Base-by-base conservation (phyloP, 1,139 yeast species). In the Debaryomycetaceae sp. region DNA sequence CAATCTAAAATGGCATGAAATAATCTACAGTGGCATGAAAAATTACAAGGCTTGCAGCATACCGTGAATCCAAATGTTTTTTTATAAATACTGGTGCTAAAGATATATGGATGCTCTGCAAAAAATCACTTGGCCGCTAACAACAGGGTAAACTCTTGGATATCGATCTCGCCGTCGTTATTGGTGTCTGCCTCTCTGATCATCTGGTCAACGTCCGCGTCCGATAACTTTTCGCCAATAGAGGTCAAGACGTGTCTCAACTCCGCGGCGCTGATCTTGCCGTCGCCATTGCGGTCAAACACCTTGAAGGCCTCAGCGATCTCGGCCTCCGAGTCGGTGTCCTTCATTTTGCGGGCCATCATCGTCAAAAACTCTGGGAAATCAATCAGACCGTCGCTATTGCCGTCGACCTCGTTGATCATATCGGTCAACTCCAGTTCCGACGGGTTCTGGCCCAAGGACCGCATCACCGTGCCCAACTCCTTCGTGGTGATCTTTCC, bases 291-390 rank as follows among this genome's bases (percentile, higher is more conserved):
- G 52, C 85, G 68, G 58, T 76, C 83, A 51, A 86, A 85, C 27
- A 90, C 98, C 60, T 87, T 87, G 68, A 90, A 90, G 12, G 98
- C 98, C 61, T 90, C 98, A 40, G 92, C 75, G 44, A 90, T 78
- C 57, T 90, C 98, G 43, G 93, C 97, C 57, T 90, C 97, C 21
- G 92, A 78, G 55, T 90, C 98, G 36, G 93, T 85, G 48, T 90
- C 95, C 61, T 81, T 82, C 77, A 90, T 79, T 53, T 90, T 93
- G 61, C 98, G 79, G 20, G 96, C 95, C 85, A 77, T 77, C 82
- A 77, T 76, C 42, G 83, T 76, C 52, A 77, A 65, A 47, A 77
- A 77, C 55, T 80, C 90, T 43, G 87, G 80, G 63, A 87, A 87
- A 55, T 87, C 97, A 48, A 90, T 86, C 42, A 85, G 77, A 26